These are phyloP conservation scores for Clathrospora elynae DNA, from an alignment of 2,329 filamentous ascomycete genomes.

Conservation along the genomic window DNA sequence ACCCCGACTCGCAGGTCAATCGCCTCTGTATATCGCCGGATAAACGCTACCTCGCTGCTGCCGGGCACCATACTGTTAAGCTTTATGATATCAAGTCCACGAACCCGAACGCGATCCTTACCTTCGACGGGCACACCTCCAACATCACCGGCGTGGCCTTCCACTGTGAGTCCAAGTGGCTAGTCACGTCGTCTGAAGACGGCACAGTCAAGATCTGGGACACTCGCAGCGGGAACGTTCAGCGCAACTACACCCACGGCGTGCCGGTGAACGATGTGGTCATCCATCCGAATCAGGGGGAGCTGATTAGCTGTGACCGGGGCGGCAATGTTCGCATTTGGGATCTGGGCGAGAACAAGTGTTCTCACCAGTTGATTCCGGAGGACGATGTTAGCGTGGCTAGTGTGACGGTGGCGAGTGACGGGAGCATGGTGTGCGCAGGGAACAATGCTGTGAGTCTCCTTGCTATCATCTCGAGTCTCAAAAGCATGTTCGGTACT, in stretches of 20 bases:
- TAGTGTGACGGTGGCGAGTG: constrained; percentile 93
- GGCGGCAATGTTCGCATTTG: constrained; percentile 92
- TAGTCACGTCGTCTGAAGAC: constrained; percentile 97
- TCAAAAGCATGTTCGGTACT: constrained; percentile 6
- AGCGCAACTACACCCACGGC: constrained; percentile 90
- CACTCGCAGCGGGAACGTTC: constrained; percentile 80
- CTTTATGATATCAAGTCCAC: constrained; percentile 98
- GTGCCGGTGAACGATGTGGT: constrained; percentile 95
- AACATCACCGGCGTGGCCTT: constrained; percentile 98
- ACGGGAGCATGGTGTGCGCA: constrained; percentile 89
- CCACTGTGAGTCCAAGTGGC: constrained; percentile 99
- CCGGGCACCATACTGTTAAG: constrained; percentile 84
- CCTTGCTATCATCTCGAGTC: neutral
- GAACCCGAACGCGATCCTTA: constrained; percentile 91
- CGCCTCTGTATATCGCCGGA: constrained; percentile 97
- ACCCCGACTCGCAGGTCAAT: constrained; percentile 98
- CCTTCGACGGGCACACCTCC: constrained; percentile 92
- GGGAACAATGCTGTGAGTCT: constrained; percentile 80
- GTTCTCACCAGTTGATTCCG: constrained; percentile 92
- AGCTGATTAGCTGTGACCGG: constrained; percentile 95
- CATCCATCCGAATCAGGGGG: constrained; percentile 98
- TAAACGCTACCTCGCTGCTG: constrained; percentile 89
- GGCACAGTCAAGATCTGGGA: constrained; percentile 98
- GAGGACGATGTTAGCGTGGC: constrained; percentile 94
- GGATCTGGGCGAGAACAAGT: constrained; percentile 97